phyloP scores from a whole-genome alignment of 2,329 filamentous ascomycete species.

The Ophiostoma quercus region DNA sequence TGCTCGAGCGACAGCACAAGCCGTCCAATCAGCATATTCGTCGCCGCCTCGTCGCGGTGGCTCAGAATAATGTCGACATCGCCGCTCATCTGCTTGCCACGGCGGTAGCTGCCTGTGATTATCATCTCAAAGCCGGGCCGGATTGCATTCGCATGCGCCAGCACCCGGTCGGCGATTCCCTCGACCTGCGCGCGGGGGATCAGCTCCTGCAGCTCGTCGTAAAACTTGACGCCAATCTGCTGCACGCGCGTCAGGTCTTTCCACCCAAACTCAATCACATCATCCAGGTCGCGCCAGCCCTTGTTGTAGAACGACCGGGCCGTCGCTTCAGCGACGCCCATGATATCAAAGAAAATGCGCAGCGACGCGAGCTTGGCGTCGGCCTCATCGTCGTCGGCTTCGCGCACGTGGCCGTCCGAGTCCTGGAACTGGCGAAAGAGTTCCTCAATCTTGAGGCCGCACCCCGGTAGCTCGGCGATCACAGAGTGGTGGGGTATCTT shows the following conservation, averaged over 20 bases:
- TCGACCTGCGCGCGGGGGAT: constrained; percentile 73
- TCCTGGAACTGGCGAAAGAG: constrained; percentile 70
- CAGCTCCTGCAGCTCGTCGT: constrained; percentile 70
- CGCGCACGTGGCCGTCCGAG: constrained; percentile 52
- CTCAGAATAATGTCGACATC: constrained; percentile 85
- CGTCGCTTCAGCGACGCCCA: constrained; percentile 82
- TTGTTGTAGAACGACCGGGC: constrained; percentile 75
- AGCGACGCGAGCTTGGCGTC: constrained; percentile 62
- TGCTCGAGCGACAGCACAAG: constrained; percentile 66
- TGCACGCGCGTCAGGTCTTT: constrained; percentile 67
- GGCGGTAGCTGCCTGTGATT: constrained; percentile 75
- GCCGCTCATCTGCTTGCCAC: constrained; percentile 66
- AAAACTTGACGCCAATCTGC: constrained; percentile 91
- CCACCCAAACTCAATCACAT: constrained; percentile 82
- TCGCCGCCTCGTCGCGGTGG: constrained; percentile 66
- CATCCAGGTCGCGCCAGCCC: constrained; percentile 78
- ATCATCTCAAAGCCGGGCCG: constrained; percentile 50
- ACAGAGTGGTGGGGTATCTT: constrained; percentile 39
- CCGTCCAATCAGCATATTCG: constrained; percentile 63
- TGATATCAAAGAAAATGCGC: constrained; percentile 73
- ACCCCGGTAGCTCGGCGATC: constrained; percentile 63
- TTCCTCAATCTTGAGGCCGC: constrained; percentile 70
- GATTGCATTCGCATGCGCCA: constrained; percentile 61
- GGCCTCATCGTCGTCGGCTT: constrained; percentile 57
- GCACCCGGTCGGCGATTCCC: constrained; percentile 58